Evolutionary conservation across 1,284 basidiomycete genomes (phyloP).

Genomic region (Cryptococcus amylolentus): DNA sequence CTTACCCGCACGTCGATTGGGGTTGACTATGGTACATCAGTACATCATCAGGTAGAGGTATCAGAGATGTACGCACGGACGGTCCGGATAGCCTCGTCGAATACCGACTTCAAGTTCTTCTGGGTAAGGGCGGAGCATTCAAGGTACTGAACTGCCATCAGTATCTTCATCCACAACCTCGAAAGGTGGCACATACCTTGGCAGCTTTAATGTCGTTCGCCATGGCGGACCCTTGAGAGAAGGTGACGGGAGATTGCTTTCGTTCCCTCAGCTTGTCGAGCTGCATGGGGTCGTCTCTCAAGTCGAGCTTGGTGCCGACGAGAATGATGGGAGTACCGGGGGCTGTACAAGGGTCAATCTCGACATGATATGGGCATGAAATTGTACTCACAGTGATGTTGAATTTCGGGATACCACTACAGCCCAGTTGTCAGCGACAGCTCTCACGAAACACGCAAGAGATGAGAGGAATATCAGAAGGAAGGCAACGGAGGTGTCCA

Average conservation of each 20-base stretch:
- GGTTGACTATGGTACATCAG: slow-evolving; percentile 33
- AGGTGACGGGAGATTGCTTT: slow-evolving; percentile 90
- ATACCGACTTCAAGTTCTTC: slow-evolving; percentile 94
- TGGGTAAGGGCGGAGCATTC: slow-evolving; percentile 76
- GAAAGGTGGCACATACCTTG: slow-evolving; percentile 24
- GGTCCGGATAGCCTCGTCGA: slow-evolving; percentile 87
- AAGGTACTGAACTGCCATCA: slow-evolving; percentile 28
- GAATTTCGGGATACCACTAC: slow-evolving; percentile 52
- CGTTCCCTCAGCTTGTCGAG: slow-evolving; percentile 92
- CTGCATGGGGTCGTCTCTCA: slow-evolving; percentile 88
- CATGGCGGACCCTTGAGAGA: slow-evolving; percentile 74
- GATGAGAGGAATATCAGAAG: neutral
- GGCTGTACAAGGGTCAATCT: slow-evolving; percentile 53
- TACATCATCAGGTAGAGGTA: neutral
- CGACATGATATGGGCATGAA: neutral
- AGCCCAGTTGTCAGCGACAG: slow-evolving; percentile 1
- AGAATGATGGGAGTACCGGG: slow-evolving; percentile 91
- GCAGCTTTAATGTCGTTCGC: slow-evolving; percentile 71
- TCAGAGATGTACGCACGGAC: slow-evolving; percentile 59
- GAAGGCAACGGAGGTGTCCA: slow-evolving; percentile 29
- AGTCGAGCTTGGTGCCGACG: slow-evolving; percentile 96
- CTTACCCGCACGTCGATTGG: slow-evolving; percentile 42
- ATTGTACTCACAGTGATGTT: slow-evolving; percentile 42
- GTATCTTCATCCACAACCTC: neutral
- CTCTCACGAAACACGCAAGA: neutral